Evolutionary conservation across 306 rosid genomes (phyloP).

Genomic region (Lathyrus sativus): DNA sequence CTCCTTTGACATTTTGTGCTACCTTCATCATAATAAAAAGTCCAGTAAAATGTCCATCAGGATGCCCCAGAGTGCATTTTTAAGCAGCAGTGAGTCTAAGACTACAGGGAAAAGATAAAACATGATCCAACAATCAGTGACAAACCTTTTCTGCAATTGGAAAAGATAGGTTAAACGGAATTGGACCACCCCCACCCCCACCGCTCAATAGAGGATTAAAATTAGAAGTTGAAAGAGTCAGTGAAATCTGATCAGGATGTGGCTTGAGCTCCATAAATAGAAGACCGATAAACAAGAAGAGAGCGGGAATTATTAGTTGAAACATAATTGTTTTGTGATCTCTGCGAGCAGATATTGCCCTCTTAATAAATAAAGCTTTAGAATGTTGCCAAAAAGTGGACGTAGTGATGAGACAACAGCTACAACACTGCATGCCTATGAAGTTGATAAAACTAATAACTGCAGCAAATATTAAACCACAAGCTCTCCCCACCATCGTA

Average conservation of each 20-base stretch:
- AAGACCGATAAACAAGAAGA: slow-evolving; percentile 88
- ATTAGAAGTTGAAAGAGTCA: slow-evolving; percentile 81
- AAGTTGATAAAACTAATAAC: slow-evolving; percentile 61
- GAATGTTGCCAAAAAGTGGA: slow-evolving; percentile 87
- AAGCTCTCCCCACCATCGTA: slow-evolving; percentile 61
- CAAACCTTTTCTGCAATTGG: slow-evolving; percentile 86
- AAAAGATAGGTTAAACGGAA: slow-evolving; percentile 77
- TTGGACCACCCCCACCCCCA: slow-evolving; percentile 97
- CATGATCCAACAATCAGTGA: slow-evolving; percentile 38
- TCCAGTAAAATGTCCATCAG: slow-evolving; percentile 34
- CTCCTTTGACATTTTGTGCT: slow-evolving; percentile 66
- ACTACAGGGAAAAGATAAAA: slow-evolving; percentile 15
- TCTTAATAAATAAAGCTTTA: slow-evolving; percentile 81
- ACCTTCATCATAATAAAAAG: slow-evolving; percentile 58
- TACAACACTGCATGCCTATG: slow-evolving; percentile 58
- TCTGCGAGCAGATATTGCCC: slow-evolving; percentile 90
- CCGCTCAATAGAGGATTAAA: slow-evolving; percentile 88
- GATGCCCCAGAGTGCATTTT: slow-evolving; percentile 26
- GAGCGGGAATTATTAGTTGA: slow-evolving; percentile 89
- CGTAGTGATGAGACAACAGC: slow-evolving; percentile 73
- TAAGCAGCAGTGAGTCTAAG: slow-evolving; percentile 20
- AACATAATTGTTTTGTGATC: slow-evolving; percentile 84
- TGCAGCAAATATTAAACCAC: slow-evolving; percentile 57
- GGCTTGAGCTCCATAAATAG: slow-evolving; percentile 91
- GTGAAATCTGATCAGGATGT: slow-evolving; percentile 86